Base-by-base conservation (phyloP, 1,284 basidiomycete genomes). In the Neolentinus lepideus region DNA sequence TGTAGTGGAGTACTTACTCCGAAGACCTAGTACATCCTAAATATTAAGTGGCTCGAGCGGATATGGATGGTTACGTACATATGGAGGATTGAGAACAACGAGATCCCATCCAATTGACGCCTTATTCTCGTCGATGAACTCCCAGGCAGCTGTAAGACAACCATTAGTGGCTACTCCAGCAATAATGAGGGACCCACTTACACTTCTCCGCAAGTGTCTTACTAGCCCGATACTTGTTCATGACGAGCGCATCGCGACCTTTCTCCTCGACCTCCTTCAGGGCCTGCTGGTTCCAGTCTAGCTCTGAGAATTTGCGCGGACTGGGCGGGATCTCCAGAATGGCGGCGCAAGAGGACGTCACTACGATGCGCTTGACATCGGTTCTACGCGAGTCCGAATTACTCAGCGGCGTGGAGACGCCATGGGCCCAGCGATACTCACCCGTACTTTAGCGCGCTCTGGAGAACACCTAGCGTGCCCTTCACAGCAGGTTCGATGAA, bases 201-300 rank as follows among this genome's bases (percentile, higher is more conserved):
- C 78, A 79, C 60, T 68, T 71, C 66, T 93, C 90, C 1, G 89
- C 88, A 1, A 92, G 71, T 3, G 79, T 81, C 73, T 92, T 92
- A 24, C 77, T 80, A 14, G 77, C 80, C 46, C 73, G 68, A 64
- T 87, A 89, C 63, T 79, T 82, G 46, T 70, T 65, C 6, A 65
- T 56, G 1, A 61, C 60, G 1, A 68, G 52, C 1, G 83, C 78
- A 14, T 75, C 73, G 19, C 65, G 66, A 12, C 85, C 84, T 53
- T 79, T 74, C 58, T 77, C 69, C 62, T 79, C 74, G n/a, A 85
- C 73, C 50, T 77, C 70, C 22, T 75, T 65, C 16, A 79, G 67
- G 2, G 79, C 75, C 29, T 31, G 29, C 29, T 12, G 29, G 29
- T 31, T 31, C 29, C 29, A 31, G 29, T 31, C 29, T 12, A 31